Evolutionary conservation across 2,329 filamentous ascomycete species (phyloP), one percentile per base, ranked within the genome.

Genomic region (Aspergillus quadricinctus): DNA sequence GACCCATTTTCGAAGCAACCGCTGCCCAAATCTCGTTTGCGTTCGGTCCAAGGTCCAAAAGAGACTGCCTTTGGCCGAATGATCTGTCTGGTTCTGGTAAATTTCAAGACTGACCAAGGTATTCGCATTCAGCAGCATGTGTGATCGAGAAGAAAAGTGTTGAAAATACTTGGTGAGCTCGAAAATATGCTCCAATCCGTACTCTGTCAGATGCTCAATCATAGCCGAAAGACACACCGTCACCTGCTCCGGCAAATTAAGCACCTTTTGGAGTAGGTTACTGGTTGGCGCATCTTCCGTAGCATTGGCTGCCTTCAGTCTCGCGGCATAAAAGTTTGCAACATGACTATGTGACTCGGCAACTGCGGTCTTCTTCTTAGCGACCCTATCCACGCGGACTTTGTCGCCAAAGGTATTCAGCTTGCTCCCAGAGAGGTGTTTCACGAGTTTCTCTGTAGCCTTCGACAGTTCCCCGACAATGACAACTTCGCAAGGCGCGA

Each of bases 11-110:
- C 93, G 85, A 48, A 99, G 80, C 48, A 97, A 79, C 8, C 94
- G 83, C 61, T 92, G 90, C 1, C 94, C 94, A 67, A 96, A 95
- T 11, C 89, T 86, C 0, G 94, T 99, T 62, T 88, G 83, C 0
- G 94, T 97, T 65, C 94, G 91, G 75, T 99, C 90, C 45, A 99
- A 81, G 0, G 92, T 90, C 94, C 94, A 99, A 73, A 97, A 92
- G 4, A 99, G 79, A 71, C 92, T 97, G 3, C 94, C 94, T 66
- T 88, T 92, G 57, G 88, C 85, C 0, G 85, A 83, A 66, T 92
- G 84, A 68, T 97, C 92, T 0, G 93, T 97, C 66, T 92, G 86
- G 63, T 99, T 99, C 58, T 92, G 89, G 69, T 97, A 99, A 1
- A 99, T 91, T 71, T 99, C 94, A 11, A 99, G 81, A 66, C 91